Base-by-base conservation (phyloP, 2,329 filamentous ascomycete species). In the Trichoderma cornu-damae region DNA sequence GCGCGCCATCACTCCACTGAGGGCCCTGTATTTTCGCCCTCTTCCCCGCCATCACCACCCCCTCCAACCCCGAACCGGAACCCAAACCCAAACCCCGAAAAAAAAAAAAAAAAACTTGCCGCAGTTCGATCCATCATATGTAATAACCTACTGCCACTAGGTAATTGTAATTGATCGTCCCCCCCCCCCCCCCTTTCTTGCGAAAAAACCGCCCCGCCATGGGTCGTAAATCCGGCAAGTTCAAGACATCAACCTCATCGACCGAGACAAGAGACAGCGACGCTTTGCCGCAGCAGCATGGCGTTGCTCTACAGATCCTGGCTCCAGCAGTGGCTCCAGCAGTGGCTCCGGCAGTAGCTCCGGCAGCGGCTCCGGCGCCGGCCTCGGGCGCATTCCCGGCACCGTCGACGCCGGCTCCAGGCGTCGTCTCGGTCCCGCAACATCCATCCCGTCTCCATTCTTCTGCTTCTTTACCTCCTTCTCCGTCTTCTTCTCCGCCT, bases 301-400 rank as follows among this genome's bases (percentile, higher is more conserved):
- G 64, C 61, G 68, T 70, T 51, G 63, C 66, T 58, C 69, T 71
- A 54, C 66, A 67, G 60, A 67, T 66, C 63, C 67, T 71, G 62
- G 64, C 64, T 60, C 61, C 64, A 57, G 46, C 42, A 52, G 11
- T 12, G 18, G 42, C 16, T 28, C 14, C n/a, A 44, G 14, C 40
- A 18, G 26, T n/a, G n/a, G n/a, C n/a, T n/a, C n/a, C n/a, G 32
- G 8, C 28, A 22, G 44, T 22, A 44, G 22, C 22, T 14, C 16
- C 28, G 24, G 38, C 40, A 28, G 16, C 3, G 38, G 16, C 42
- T 28, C 11, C 30, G 16, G 18, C 51, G 14, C 5, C 50, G 6
- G 38, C 50, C 7, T 37, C 51, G 20, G 6, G 28, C 28, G 28
- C 28, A 30, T 30, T 30, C 28, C 28, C 26, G n/a, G 11, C 43